A percentile compares a stretch with the other conserved stretches of the same genome.
Conservation (phyloP, 1,284 basidiomycete species). For the Lentinula novae-zelandiae region DNA sequence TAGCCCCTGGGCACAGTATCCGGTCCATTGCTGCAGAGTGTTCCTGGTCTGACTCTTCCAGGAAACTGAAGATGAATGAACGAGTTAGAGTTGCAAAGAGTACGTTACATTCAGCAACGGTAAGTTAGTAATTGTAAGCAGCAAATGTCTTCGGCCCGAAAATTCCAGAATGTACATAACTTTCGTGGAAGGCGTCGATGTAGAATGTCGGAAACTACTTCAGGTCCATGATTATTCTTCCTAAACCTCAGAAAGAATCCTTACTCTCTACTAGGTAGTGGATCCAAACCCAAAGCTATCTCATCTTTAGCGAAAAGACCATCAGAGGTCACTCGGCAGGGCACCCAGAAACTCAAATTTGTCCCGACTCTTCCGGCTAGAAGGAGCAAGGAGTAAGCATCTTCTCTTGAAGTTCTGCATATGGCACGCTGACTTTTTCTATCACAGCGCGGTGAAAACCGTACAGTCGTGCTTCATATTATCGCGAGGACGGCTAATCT, state of each 20-base stretch:
- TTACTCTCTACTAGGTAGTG: slow-evolving; percentile 7
- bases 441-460: slow-evolving; percentile 38
- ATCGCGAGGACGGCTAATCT: slow-evolving; percentile 7
- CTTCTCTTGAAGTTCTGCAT: slow-evolving; percentile 4
- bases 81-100: neutral
- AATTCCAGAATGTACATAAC: neutral
- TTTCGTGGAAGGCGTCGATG: neutral
- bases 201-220: slow-evolving; percentile 15
- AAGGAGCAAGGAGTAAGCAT: slow-evolving; percentile 64
- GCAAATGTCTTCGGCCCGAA: neutral
- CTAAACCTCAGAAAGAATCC: neutral
- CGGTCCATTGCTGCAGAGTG: neutral
- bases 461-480: slow-evolving; percentile 22
- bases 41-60: neutral
- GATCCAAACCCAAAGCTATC: slow-evolving; percentile 50
- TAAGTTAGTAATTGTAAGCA: neutral
- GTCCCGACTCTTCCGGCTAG: slow-evolving; percentile 68
- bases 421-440: neutral
- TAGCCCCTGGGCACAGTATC: neutral
- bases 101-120: neutral
- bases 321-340: slow-evolving; percentile 65
- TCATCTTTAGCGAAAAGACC: slow-evolving; percentile 70
- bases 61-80: neutral
- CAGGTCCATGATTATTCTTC: slow-evolving; percentile 3
- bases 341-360: slow-evolving; percentile 73